Base-by-base conservation (phyloP, 768 basidiomycete species). In the Lactarius psammicola region DNA sequence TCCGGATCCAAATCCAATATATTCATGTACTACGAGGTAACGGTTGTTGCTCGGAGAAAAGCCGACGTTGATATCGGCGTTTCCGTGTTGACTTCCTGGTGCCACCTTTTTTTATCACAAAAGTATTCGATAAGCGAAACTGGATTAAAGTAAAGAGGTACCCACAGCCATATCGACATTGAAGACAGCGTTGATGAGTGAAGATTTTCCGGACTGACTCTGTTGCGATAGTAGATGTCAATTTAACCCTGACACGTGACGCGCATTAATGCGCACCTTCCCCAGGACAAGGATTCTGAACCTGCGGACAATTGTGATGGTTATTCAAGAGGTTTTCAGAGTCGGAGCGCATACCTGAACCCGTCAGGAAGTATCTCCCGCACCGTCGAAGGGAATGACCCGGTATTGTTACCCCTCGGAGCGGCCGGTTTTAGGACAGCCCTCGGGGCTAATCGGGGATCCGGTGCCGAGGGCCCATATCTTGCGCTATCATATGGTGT, bases 261-360 rank as follows among this genome's bases (percentile, higher is more conserved):
- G n/a, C 23, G 13, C 11, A 2, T 26, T 0, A 40, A 18, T 17
- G 42, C 65, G 38, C 34, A 66, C 65, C 60, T 62, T 46, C 23
- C 65, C 65, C 11, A 57, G 36, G 20, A 61, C 60, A 56, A 66
- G 60, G 62, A 66, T 53, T 33, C 56, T 51, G 56, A 66, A 62
- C 26, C 65, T 66, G 38, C 38, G 17, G 44, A 42, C 8, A 2
- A 30, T 15, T 6, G 34, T 33, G 20, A n/a, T 18, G 56, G 30
- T 62, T 38, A 40, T 53, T 34, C 46, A 13, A 2, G 11, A 49
- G 26, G 13, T 20, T 10, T 55, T 18, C 17, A 33, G 26, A 17
- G 17, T 40, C 20, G 28, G 36, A 30, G 31, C 13, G 11, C 46
- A 34, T 53, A 62, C 65, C 65, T 66, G 30, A 38, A 61, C 18